These are phyloP conservation scores for Boletus patriciae DNA, from an alignment of 768 basidiomycete species.

Conservation along the genomic window DNA sequence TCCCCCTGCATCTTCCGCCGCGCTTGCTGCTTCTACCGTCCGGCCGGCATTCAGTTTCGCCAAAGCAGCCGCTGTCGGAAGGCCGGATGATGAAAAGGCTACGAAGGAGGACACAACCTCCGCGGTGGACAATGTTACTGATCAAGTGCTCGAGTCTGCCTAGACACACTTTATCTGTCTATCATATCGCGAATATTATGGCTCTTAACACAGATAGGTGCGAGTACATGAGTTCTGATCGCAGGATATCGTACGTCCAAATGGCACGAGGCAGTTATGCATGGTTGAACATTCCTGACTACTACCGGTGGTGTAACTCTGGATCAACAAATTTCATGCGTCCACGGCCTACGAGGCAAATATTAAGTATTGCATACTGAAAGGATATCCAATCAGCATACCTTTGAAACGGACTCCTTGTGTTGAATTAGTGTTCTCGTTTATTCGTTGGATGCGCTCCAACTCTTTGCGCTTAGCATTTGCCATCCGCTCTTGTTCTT, in stretches of 20 bases:
- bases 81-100: constrained; percentile 19
- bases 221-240: background rate
- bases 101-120: constrained; percentile 4
- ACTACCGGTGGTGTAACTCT: constrained; percentile 40
- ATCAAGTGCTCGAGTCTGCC: constrained; percentile 18
- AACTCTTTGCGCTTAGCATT: constrained; percentile 48
- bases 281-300: background rate
- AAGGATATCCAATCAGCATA: constrained; percentile 15
- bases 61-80: constrained; percentile 18
- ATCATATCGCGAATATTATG: constrained; percentile 14
- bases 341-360: constrained; percentile 48
- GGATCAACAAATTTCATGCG: constrained; percentile 70
- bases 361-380: background rate
- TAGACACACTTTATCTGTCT: constrained; percentile 17
- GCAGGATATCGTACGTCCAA: constrained; percentile 1
- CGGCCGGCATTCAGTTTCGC: constrained; percentile 78
- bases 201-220: background rate
- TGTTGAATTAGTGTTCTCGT: constrained; percentile 33
- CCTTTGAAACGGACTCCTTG: constrained; percentile 69
- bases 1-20: constrained; percentile 24
- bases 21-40: constrained; percentile 46
- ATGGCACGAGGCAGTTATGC: background rate
- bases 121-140: constrained; percentile 10
- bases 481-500: constrained; percentile 61
- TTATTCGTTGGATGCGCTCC: constrained; percentile 44